Evolutionary conservation across 75 land plant genomes (phyloP).

Genomic region (Sequoia sempervirens): DNA sequence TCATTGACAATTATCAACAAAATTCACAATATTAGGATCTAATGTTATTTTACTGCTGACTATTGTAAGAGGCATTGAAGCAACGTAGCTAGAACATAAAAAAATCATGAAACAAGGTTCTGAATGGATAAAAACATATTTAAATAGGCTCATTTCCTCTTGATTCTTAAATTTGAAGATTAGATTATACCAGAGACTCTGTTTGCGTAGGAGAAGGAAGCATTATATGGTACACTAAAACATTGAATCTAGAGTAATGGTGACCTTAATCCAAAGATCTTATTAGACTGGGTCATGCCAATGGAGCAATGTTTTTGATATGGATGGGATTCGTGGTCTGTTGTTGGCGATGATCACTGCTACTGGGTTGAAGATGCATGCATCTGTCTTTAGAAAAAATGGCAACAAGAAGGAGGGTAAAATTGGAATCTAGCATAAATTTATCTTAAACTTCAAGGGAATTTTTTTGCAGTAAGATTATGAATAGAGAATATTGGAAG

Average conservation of each 20-base stretch:
- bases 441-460: too few species aligned
- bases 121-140: neutral
- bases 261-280: neutral
- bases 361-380: too few species aligned
- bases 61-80: neutral
- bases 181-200: neutral
- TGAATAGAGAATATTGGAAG: neutral
- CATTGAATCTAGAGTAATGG: neutral
- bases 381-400: too few species aligned
- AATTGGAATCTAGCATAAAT: too few species aligned
- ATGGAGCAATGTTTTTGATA: too few species aligned
- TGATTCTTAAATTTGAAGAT: neutral
- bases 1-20: neutral
- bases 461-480: too few species aligned
- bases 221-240: neutral
- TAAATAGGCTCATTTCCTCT: neutral
- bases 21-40: neutral
- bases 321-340: too few species aligned
- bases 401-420: too few species aligned
- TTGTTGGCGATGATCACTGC: too few species aligned
- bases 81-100: neutral
- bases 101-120: neutral
- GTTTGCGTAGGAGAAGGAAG: neutral
- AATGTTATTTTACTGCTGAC: neutral
- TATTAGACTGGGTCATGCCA: too few species aligned